Evolutionary conservation across 2,329 filamentous ascomycete genomes (phyloP).

Genomic region (Aspergillus tamarii): DNA sequence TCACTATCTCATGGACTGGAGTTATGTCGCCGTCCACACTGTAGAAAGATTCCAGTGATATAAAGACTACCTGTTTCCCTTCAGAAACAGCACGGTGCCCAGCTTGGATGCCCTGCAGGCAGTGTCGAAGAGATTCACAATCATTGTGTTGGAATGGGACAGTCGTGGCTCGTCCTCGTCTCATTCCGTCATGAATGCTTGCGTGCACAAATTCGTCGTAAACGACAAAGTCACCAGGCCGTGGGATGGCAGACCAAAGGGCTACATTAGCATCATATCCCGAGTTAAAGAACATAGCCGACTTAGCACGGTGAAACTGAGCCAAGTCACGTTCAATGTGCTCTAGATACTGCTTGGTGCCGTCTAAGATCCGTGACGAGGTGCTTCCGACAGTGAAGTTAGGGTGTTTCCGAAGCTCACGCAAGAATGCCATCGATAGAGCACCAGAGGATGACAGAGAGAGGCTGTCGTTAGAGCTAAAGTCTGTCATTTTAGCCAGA

Average conservation of each 20-base stretch:
- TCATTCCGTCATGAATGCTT: slow-evolving; percentile 72
- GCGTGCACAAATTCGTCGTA: slow-evolving; percentile 71
- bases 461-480: slow-evolving; percentile 22
- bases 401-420: slow-evolving; percentile 17
- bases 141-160: slow-evolving; percentile 28
- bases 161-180: slow-evolving; percentile 53
- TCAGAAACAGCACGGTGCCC: slow-evolving; percentile 7
- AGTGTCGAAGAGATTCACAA: slow-evolving; percentile 1
- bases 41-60: slow-evolving; percentile 50
- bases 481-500: slow-evolving; percentile 14
- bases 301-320: slow-evolving; percentile 54
- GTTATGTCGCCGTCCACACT: slow-evolving; percentile 54
- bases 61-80: slow-evolving; percentile 35
- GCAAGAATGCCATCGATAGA: slow-evolving; percentile 14
- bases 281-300: slow-evolving; percentile 58
- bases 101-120: slow-evolving; percentile 5
- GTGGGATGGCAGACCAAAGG: slow-evolving; percentile 56
- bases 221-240: slow-evolving; percentile 58
- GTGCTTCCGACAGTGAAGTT: slow-evolving; percentile 17
- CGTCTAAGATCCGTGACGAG: slow-evolving; percentile 16
- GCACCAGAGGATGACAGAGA: slow-evolving; percentile 16
- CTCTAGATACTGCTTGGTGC: slow-evolving; percentile 16
- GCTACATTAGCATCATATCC: slow-evolving; percentile 63
- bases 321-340: slow-evolving; percentile 55
- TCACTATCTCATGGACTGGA: slow-evolving; percentile 18